Evolutionary conservation across 805 yeast genomes (phyloP), one percentile per base, ranked within the genome.

Genomic region (Torulaspora maleeae): DNA sequence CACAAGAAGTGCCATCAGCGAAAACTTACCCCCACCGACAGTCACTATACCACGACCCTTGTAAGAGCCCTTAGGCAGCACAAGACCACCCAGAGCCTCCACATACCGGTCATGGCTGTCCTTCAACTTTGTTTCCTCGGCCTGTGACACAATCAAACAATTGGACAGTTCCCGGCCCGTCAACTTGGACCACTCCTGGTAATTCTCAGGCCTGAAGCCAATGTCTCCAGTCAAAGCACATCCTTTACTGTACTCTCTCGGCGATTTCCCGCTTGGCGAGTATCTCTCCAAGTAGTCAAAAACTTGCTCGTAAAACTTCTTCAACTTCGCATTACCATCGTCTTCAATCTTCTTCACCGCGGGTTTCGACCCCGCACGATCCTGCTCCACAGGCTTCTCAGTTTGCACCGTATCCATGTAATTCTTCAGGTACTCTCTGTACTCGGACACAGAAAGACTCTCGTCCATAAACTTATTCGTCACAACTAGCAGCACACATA

Each of bases 21-120:
- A 79, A 64, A 79, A 84, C 54, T 76, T 77, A 3, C 90, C 93
- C 35, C 95, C 95, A 28, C 91, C 95, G 24, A 86, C 89, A 56
- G 73, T 80, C 22, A 78, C 91, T 17, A 61, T 56, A 45, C 66
- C 66, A 34, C 50, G 51, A 2, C 61, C 63, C 15, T 72, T 8
- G 82, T 86, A 56, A 19, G 51, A 38, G 22, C 51, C 38, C 37
- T 47, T 50, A 11, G 67, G 64, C 39, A 56, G 41, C 12, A 47
- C 43, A 13, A 48, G 40, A 19, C 44, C 40, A 25, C 40, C 41
- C 8, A 50, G 46, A 13, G 49, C 42, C 4, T 49, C 49, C 10
- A 54, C 56, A 38, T 50, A 63, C 3, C 41, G 38, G 2, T 45
- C 41, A 39, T 61, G 66, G 12, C 47, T 48, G 13, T 45, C 34